Percentiles rank a stretch among this genome's conserved stretches.
Evolutionary conservation across 2,329 filamentous ascomycete species (phyloP).

Genomic region (Nemania sp.): DNA sequence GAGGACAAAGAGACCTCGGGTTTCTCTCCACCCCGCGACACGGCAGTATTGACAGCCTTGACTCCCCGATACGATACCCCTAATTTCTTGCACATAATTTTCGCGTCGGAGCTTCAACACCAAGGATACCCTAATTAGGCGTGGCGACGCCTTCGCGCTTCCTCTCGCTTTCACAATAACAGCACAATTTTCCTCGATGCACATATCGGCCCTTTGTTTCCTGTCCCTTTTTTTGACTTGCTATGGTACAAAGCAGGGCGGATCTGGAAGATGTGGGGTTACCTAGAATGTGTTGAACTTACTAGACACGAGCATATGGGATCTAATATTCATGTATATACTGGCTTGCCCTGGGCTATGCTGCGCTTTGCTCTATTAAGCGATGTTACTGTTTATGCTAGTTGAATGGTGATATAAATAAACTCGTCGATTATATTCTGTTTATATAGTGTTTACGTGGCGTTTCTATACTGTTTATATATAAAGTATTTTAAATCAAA

Average conservation of each 20-base stretch:
- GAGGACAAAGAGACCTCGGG: conserved; percentile 5
- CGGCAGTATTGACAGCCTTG: neutral
- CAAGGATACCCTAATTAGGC: neutral
- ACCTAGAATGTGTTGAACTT: neutral
- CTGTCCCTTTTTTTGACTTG: neutral
- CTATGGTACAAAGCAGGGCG: conserved; percentile 6
- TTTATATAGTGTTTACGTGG: too few species aligned
- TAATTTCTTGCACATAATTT: conserved; percentile 2
- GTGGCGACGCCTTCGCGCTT: neutral
- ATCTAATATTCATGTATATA: neutral
- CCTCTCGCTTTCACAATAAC: neutral
- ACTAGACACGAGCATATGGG: neutral
- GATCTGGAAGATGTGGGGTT: neutral
- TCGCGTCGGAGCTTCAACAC: neutral
- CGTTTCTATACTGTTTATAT: too few species aligned
- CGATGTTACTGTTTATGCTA: neutral
- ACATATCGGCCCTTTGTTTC: neutral
- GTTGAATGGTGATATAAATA: neutral
- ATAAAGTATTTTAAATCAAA: too few species aligned
- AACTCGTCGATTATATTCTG: too few species aligned
- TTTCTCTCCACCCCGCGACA: neutral
- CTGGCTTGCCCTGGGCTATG: too few species aligned
- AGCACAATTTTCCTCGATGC: neutral
- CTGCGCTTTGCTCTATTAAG: neutral
- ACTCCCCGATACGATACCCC: conserved; percentile 20